Percentiles rank a stretch among this genome's conserved stretches.
Evolutionary conservation across 2,329 filamentous ascomycete species (phyloP).

Genomic region (Alternaria brassicicola): DNA sequence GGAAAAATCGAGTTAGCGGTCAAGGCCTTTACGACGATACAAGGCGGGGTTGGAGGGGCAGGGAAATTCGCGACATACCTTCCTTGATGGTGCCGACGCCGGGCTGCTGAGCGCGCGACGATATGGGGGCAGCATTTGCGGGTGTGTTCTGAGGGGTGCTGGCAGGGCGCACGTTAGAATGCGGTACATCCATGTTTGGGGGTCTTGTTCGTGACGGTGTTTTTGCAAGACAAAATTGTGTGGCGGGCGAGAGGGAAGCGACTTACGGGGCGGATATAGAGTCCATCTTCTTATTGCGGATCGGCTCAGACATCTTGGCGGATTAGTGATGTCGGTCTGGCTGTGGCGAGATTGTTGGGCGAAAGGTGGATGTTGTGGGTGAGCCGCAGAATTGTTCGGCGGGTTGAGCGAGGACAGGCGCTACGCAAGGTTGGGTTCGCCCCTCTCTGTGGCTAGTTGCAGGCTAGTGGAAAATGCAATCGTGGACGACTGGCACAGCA

Average conservation of each 20-base stretch:
- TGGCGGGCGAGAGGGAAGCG: slow-evolving; percentile 31
- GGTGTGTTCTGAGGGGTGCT: slow-evolving; percentile 99
- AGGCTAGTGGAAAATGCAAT: slow-evolving; percentile 21
- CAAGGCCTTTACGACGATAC: slow-evolving; percentile 30
- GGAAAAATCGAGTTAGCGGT: slow-evolving; percentile 46
- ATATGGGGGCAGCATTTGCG: slow-evolving; percentile 93
- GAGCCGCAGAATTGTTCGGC: slow-evolving; percentile 44
- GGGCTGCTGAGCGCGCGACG: slow-evolving; percentile 94
- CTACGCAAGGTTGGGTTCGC: slow-evolving; percentile 33
- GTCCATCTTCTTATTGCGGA: slow-evolving; percentile 69
- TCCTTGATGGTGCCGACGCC: slow-evolving; percentile 95
- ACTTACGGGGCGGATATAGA: slow-evolving; percentile 69
- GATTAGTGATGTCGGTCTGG: slow-evolving; percentile 31
- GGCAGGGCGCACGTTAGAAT: slow-evolving; percentile 41
- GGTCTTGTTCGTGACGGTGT: slow-evolving; percentile 18
- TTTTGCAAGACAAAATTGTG: slow-evolving; percentile 28
- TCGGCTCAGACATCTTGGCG: slow-evolving; percentile 68
- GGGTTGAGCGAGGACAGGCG: slow-evolving; percentile 35
- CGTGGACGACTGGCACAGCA: slow-evolving; percentile 17
- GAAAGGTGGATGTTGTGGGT: slow-evolving; percentile 39
- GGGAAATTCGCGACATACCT: slow-evolving; percentile 64
- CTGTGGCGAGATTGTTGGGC: slow-evolving; percentile 42
- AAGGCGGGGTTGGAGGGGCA: slow-evolving; percentile 42
- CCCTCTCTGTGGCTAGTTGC: slow-evolving; percentile 30
- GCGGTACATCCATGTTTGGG: slow-evolving; percentile 41